These are phyloP conservation scores for Lithocarpus polystachyus DNA, from an alignment of 306 rosid species.

Conservation along the genomic window DNA sequence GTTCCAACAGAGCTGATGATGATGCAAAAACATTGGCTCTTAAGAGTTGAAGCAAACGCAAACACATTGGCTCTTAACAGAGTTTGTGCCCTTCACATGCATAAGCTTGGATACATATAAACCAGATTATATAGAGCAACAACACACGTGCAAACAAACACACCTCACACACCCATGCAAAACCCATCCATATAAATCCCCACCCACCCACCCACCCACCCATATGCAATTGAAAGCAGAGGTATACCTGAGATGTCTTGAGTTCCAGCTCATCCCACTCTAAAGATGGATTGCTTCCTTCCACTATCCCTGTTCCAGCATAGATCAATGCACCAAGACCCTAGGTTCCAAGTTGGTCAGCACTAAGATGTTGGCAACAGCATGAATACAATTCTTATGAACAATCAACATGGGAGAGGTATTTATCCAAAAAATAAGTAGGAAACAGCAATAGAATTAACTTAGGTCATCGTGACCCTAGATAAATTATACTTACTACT, in stretches of 20 bases:
- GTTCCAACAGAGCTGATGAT: background rate
- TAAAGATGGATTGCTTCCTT: constrained; percentile 76
- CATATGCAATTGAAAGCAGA: background rate
- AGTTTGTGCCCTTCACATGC: background rate
- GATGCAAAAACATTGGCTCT: constrained; percentile 2
- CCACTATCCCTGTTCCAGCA: constrained; percentile 96
- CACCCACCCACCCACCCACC: background rate
- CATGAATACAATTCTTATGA: background rate
- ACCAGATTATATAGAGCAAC: background rate
- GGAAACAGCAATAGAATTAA: too few species aligned
- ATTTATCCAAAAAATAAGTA: background rate
- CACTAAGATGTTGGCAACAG: constrained; percentile 3
- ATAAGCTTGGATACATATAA: background rate
- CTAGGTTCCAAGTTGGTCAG: constrained; percentile 34
- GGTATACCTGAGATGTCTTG: constrained; percentile 81
- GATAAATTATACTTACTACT: constrained; percentile 6
- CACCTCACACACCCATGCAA: background rate
- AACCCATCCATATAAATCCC: background rate
- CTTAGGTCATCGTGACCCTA: too few species aligned
- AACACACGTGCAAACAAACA: background rate
- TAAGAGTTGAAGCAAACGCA: constrained; percentile 17
- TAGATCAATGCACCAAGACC: constrained; percentile 75
- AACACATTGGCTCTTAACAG: background rate
- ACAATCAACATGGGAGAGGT: background rate
- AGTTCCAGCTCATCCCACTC: constrained; percentile 98